These are phyloP conservation scores for Filosporella fistucella DNA, from an alignment of 495 filamentous ascomycete species.

Conservation along the genomic window DNA sequence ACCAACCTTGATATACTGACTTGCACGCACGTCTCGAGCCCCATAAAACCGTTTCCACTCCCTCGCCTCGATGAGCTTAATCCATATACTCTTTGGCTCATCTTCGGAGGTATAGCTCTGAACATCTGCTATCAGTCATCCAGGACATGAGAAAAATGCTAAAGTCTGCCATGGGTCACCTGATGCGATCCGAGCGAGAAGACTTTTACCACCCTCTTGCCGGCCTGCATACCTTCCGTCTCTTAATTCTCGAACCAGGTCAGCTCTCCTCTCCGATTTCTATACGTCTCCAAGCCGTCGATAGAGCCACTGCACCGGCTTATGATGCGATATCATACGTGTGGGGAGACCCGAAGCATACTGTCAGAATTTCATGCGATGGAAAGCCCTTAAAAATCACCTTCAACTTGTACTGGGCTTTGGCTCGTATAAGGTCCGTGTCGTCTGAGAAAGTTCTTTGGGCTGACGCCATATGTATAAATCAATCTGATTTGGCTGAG, in stretches of 20 bases:
- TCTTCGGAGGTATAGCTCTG: no score
- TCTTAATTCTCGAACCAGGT: conserved; percentile 3
- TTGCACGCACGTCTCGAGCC: no score
- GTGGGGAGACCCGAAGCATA: conserved; percentile 28
- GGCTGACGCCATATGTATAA: conserved; percentile 37
- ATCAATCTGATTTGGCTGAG: conserved; percentile 31
- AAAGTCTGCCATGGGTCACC: conserved; percentile 3
- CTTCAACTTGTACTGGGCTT: conserved; percentile 24
- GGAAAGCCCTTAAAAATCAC: conserved; percentile 21
- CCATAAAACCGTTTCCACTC: no score
- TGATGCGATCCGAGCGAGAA: conserved; percentile 5
- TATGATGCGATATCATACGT: conserved; percentile 36
- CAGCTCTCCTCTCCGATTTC: conserved; percentile 4
- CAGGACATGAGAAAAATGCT: no score
- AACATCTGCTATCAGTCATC: no score
- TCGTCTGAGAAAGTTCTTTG: conserved; percentile 25
- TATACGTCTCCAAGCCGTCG: conserved; percentile 4
- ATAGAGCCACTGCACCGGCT: neutral
- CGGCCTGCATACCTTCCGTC: conserved; percentile 1
- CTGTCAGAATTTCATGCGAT: conserved; percentile 20
- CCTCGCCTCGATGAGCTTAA: no score
- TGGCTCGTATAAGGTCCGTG: conserved; percentile 24
- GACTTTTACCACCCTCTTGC: conserved; percentile 2
- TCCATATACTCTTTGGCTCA: no score
- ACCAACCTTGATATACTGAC: no score